phyloP scores from a whole-genome alignment of 441 rosid genomes.

The Rhodomyrtus psidioides region DNA sequence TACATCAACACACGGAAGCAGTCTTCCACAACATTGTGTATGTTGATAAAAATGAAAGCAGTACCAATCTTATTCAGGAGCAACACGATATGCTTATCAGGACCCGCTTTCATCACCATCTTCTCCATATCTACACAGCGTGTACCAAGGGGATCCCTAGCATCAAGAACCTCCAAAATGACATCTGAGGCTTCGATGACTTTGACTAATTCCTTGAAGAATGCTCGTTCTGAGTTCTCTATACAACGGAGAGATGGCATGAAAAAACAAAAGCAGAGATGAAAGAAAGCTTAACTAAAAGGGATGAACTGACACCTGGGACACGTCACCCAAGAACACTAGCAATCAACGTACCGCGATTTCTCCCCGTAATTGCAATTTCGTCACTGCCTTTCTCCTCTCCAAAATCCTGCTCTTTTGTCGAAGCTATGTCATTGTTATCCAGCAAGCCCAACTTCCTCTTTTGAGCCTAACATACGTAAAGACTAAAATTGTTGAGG shows the following conservation, averaged over 20 bases:
- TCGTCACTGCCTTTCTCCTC: conserved; percentile 19
- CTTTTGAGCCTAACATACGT: conserved; percentile 40
- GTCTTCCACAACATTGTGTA: neutral
- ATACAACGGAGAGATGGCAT: conserved; percentile 2
- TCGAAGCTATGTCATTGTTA: conserved; percentile 24
- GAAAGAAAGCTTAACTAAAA: neutral
- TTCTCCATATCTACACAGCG: conserved; percentile 94
- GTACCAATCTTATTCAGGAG: conserved; percentile 89
- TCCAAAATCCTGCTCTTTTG: conserved; percentile 13
- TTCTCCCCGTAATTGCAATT: conserved; percentile 23
- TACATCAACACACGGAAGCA: neutral
- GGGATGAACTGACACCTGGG: neutral
- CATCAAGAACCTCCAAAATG: conserved; percentile 90
- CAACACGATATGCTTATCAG: conserved; percentile 73
- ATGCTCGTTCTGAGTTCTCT: conserved; percentile 85
- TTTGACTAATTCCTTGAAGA: conserved; percentile 89
- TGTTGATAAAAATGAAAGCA: neutral
- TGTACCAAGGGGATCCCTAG: conserved; percentile 87
- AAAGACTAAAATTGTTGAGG: neutral
- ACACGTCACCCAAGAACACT: no score
- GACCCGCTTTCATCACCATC: conserved; percentile 83
- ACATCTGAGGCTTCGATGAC: conserved; percentile 93
- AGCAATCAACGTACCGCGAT: conserved; percentile 38
- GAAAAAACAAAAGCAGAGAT: neutral
- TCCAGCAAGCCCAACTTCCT: conserved; percentile 69